phyloP scores from a whole-genome alignment of 2,329 filamentous ascomycete genomes.

The Didymella segeticola region DNA sequence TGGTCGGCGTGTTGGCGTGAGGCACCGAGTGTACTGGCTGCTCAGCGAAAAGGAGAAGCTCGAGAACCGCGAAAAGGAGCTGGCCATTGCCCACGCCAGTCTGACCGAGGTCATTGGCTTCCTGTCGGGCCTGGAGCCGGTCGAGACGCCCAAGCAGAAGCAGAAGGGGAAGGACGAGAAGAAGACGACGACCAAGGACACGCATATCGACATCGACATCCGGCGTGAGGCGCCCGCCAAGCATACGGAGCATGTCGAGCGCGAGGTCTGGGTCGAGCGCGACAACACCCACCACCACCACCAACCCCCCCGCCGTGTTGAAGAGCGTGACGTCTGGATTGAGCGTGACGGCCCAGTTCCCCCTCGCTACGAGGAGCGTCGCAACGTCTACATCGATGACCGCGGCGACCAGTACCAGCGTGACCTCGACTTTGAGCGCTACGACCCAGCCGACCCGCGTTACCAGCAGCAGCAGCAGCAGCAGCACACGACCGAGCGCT shows the following conservation, averaged over 20 bases:
- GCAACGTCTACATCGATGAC: conserved; percentile 33
- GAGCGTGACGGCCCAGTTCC: conserved; percentile 31
- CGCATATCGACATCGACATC: conserved; percentile 42
- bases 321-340: conserved; percentile 40
- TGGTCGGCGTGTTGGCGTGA: conserved; percentile 45
- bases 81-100: conserved; percentile 42
- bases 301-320: conserved; percentile 34
- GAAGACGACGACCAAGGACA: conserved; percentile 27
- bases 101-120: conserved; percentile 46
- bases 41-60: conserved; percentile 51
- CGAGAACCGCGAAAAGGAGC: conserved; percentile 47
- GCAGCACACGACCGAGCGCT: conserved; percentile 35
- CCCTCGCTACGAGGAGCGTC: conserved; percentile 32
- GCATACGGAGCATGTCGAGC: conserved; percentile 36
- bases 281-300: no score
- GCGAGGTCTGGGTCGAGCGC: conserved; percentile 40
- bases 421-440: conserved; percentile 29
- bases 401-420: conserved; percentile 30
- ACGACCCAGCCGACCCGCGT: conserved; percentile 30
- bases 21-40: conserved; percentile 48
- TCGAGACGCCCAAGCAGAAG: conserved; percentile 30
- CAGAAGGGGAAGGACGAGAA: conserved; percentile 31
- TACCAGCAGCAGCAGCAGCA: no score
- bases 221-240: conserved; percentile 32
- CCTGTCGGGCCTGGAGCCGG: conserved; percentile 44